Evolutionary conservation across 176 grass and related monocot species (phyloP).

Genomic region (Chloris gayana): DNA sequence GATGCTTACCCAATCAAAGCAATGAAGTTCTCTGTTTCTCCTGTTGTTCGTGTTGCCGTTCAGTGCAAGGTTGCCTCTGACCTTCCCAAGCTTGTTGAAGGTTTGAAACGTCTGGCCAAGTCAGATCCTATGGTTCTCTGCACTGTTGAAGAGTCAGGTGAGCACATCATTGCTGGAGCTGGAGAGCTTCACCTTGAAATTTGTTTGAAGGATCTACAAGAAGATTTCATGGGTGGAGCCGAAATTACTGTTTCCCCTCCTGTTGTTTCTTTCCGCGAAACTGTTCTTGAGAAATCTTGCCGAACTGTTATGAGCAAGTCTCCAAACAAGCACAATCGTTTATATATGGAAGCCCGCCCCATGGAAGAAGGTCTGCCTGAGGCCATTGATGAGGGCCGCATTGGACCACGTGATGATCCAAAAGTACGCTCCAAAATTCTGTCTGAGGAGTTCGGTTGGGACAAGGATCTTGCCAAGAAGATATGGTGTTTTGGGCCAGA

Average conservation of each 20-base stretch:
- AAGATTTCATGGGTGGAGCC: constrained; percentile 90
- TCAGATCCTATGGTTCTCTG: too few relatives aligned
- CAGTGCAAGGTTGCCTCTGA: too few relatives aligned
- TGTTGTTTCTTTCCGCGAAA: constrained; percentile 92
- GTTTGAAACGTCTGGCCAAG: too few relatives aligned
- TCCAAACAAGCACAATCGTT: constrained; percentile 55
- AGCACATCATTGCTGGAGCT: too few relatives aligned
- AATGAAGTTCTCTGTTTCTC: constrained; percentile 43
- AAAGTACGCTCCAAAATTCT: constrained; percentile 73
- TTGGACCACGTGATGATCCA: constrained; percentile 79
- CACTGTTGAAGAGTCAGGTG: too few relatives aligned
- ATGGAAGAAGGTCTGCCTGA: constrained; percentile 73
- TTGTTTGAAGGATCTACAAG: constrained; percentile 78
- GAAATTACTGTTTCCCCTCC: constrained; percentile 74
- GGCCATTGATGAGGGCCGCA: constrained; percentile 70
- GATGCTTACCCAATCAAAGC: constrained; percentile 81
- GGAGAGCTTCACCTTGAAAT: too few relatives aligned
- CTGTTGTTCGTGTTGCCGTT: too few relatives aligned
- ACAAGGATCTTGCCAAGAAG: constrained; percentile 92
- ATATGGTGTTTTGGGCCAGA: constrained; percentile 97
- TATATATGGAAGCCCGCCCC: constrained; percentile 69
- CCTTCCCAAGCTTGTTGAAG: too few relatives aligned
- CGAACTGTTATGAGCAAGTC: constrained; percentile 90
- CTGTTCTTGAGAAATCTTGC: constrained; percentile 76
- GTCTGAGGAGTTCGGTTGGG: constrained; percentile 82